Conservation (phyloP, 2,329 filamentous ascomycete species). For the Paecilomyces sp. region DNA sequence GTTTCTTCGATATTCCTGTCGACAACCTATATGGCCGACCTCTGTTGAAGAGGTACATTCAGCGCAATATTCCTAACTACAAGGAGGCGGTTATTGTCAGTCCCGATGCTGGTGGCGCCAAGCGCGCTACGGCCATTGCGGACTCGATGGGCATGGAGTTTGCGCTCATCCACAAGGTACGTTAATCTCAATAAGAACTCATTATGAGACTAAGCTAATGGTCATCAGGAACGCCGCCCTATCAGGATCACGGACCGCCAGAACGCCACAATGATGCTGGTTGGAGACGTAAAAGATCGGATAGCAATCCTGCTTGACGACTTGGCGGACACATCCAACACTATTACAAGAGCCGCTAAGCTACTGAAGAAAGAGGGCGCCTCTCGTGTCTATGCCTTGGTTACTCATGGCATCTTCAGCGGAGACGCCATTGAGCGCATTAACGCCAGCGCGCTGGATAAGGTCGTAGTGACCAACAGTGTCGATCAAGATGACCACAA, state of each 20-base stretch:
- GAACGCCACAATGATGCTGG: conserved; percentile 84
- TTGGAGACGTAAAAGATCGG: conserved; percentile 74
- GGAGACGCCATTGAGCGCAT: conserved; percentile 92
- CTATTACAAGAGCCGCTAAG: conserved; percentile 92
- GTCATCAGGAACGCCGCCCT: conserved; percentile 69
- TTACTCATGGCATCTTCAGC: conserved; percentile 92
- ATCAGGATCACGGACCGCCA: conserved; percentile 80
- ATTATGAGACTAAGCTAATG: conserved; percentile 7
- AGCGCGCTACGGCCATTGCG: conserved; percentile 90
- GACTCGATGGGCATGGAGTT: conserved; percentile 92
- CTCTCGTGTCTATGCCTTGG: conserved; percentile 79
- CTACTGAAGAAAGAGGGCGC: conserved; percentile 90
- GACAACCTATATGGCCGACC: conserved; percentile 80
- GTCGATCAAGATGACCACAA: conserved; percentile 82
- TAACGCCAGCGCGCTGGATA: conserved; percentile 87
- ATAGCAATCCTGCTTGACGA: conserved; percentile 91
- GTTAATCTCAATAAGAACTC: conserved; percentile 2
- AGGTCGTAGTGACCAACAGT: conserved; percentile 90
- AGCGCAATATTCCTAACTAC: conserved; percentile 76
- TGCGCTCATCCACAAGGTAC: conserved; percentile 94
- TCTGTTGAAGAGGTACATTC: conserved; percentile 57
- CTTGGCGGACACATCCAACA: conserved; percentile 91
- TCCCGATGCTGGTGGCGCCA: conserved; percentile 92
- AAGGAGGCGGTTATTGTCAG: conserved; percentile 87
- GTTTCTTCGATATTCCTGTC: conserved; percentile 97